phyloP scores from a whole-genome alignment of 78 protist species.

The Dictyostelium firmibasis region DNA sequence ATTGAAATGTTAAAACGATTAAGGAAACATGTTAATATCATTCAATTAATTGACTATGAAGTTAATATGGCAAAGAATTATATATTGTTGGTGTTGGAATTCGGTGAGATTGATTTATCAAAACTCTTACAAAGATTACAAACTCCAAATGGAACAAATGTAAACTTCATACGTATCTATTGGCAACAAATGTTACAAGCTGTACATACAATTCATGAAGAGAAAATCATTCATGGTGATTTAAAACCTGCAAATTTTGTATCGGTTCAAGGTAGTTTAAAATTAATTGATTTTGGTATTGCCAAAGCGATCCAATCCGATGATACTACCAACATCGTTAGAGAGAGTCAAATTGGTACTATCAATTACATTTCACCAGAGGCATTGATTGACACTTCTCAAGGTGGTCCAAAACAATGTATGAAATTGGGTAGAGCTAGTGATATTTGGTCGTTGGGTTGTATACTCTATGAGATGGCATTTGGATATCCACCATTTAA shows the following conservation, averaged over 20 bases:
- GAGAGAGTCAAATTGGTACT: slow-evolving; percentile 95
- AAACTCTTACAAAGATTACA: slow-evolving; percentile 11
- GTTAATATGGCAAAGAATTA: slow-evolving; percentile 9
- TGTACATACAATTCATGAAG: slow-evolving; percentile 92
- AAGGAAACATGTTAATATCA: slow-evolving; percentile 34
- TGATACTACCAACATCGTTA: slow-evolving; percentile 90
- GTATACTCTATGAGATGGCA: slow-evolving; percentile 94
- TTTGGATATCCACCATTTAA: slow-evolving; percentile 92
- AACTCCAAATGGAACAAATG: slow-evolving; percentile 9
- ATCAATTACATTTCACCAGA: slow-evolving; percentile 99
- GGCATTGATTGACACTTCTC: slow-evolving; percentile 79
- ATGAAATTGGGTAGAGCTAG: slow-evolving; percentile 84
- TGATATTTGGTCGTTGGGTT: slow-evolving; percentile 97
- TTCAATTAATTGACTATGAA: slow-evolving; percentile 85
- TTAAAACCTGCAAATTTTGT: slow-evolving; percentile 98
- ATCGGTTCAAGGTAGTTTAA: slow-evolving; percentile 91
- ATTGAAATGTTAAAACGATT: slow-evolving; percentile 84
- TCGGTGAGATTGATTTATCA: slow-evolving; percentile 92
- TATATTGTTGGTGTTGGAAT: slow-evolving; percentile 91
- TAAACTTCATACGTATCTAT: slow-evolving; percentile 83
- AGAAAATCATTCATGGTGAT: slow-evolving; percentile 95
- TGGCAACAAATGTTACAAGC: slow-evolving; percentile 89
- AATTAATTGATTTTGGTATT: slow-evolving; percentile 98
- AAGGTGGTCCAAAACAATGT: slow-evolving; percentile 27
- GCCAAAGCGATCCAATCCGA: slow-evolving; percentile 90